Conservation (phyloP, 768 basidiomycete species). For the Leccinum barrowsii region DNA sequence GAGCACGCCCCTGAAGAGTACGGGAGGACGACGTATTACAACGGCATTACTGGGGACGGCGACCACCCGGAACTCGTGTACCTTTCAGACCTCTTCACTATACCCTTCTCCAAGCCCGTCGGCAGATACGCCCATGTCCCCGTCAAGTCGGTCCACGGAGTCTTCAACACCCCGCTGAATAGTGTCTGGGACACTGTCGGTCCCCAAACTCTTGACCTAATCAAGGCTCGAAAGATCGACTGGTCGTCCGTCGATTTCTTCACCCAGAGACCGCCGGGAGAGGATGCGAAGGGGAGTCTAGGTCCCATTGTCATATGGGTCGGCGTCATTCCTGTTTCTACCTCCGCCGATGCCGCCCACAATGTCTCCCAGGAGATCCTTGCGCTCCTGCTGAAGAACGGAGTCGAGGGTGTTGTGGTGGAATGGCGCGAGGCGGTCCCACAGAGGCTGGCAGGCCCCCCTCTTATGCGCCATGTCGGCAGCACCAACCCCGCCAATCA, state of each 20-base stretch:
- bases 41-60: not conserved
- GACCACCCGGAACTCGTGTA: not conserved
- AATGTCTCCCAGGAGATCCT: not conserved
- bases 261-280: too few relatives aligned
- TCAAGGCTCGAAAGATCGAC: not conserved
- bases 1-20: too few relatives aligned
- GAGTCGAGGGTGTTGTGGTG: not conserved
- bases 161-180: not conserved
- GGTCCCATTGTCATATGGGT: not conserved
- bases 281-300: not conserved
- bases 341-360: not conserved
- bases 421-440: not conserved
- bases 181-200: not conserved
- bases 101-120: not conserved
- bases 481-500: too few relatives aligned
- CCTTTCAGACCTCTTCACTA: not conserved
- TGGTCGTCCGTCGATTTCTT: not conserved
- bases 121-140: not conserved
- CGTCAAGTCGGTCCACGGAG: not conserved
- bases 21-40: too few relatives aligned
- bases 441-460: not conserved
- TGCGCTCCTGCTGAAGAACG: not conserved
- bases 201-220: not conserved
- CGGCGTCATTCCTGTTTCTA: not conserved
- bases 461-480: not conserved